A percentile compares a stretch with the other conserved stretches of the same genome.
Conservation (phyloP, 805 yeast species). For the Suhomyces sp. region DNA sequence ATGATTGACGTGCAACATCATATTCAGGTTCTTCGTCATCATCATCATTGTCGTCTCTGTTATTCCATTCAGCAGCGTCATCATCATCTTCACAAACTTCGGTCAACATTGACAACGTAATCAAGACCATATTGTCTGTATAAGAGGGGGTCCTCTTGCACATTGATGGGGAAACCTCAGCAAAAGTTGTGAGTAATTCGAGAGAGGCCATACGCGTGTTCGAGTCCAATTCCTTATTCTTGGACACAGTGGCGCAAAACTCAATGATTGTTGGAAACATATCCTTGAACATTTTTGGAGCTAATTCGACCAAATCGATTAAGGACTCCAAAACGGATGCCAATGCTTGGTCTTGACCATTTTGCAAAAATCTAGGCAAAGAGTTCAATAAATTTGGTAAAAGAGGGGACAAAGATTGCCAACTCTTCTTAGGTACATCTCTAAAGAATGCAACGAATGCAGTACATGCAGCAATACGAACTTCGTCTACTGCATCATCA, state of each 20-base stretch:
- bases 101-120: slow-evolving; percentile 81
- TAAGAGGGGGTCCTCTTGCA: slow-evolving; percentile 78
- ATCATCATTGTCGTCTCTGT: slow-evolving; percentile 70
- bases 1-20: slow-evolving; percentile 90
- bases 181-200: slow-evolving; percentile 85
- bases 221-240: slow-evolving; percentile 76
- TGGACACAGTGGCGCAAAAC: slow-evolving; percentile 80
- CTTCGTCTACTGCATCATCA: slow-evolving; percentile 74
- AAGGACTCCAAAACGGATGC: slow-evolving; percentile 86
- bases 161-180: slow-evolving; percentile 94
- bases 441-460: slow-evolving; percentile 92
- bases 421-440: slow-evolving; percentile 70
- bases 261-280: slow-evolving; percentile 88
- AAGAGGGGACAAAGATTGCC: slow-evolving; percentile 75
- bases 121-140: slow-evolving; percentile 67
- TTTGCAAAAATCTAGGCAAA: slow-evolving; percentile 77
- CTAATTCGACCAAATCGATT: slow-evolving; percentile 86
- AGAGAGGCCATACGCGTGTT: slow-evolving; percentile 80
- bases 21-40: slow-evolving; percentile 80
- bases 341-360: slow-evolving; percentile 77
- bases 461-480: slow-evolving; percentile 85
- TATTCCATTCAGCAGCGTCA: slow-evolving; percentile 85
- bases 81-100: slow-evolving; percentile 90
- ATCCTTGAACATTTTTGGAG: slow-evolving; percentile 90
- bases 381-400: slow-evolving; percentile 84